Base-by-base conservation (phyloP, 345 rosid genomes). In the Gossypium sturtianum region DNA sequence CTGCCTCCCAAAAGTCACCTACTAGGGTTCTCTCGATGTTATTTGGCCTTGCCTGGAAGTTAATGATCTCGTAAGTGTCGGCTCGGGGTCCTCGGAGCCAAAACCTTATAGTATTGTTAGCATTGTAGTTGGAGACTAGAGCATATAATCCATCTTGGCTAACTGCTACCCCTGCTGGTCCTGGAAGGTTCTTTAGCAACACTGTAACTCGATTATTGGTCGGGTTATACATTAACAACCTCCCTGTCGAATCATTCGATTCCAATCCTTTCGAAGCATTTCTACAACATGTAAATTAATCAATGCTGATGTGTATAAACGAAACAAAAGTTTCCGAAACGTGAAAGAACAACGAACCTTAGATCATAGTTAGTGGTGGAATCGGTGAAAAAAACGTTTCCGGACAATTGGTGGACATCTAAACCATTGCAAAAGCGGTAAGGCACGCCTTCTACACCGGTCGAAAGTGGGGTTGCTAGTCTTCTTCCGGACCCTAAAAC, bases 21-120 rank as follows among this genome's bases (percentile, higher is more conserved):
- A 2, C 0, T 12, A 17, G 1, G 1, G 60, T 49, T 23, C 56
- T 38, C 59, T 74, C 54, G 49, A 82, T 74, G 67, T 79, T 79
- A 19, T 70, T 29, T 11, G 80, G 80, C 19, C n/a, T 23, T 53
- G 15, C 27, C 52, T 25, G 54, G 58, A 17, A 13, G 19, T 68
- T 70, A 3, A 76, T 20, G 11, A 57, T 53, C 12, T 74, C 57
- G 25, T 22, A 41, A 7, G 69, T 70, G 63, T 64, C 70, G 12
- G 74, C 74, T 38, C 34, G 56, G 0, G 75, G 78, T 13, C 84
- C 84, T 19, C 8, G 61, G 34, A 79, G 80, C 78, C 76, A 76
- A 61, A 22, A 70, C 43, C 38, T 74, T 7, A 27, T 10, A n/a
- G 66, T 73, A 44, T 70, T 76, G 53, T 74, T 51, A 5, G 23